Percentiles rank a stretch among this genome's conserved stretches.
Conservation (phyloP, 495 filamentous ascomycete genomes). For the Cercophora scortea region DNA sequence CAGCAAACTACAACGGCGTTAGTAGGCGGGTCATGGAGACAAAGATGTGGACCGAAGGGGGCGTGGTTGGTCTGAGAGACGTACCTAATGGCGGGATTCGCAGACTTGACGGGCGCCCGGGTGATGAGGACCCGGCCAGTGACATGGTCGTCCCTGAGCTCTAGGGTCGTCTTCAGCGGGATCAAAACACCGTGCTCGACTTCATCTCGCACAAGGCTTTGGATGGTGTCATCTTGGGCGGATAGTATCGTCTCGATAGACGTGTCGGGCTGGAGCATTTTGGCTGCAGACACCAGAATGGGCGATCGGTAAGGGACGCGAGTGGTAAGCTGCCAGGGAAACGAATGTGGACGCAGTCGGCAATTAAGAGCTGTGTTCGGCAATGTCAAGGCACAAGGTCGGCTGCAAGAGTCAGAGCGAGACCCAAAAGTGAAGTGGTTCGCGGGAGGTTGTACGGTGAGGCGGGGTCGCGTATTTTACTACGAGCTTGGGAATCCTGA, state of each 20-base stretch:
- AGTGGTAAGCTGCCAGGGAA: not conserved
- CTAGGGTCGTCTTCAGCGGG: slow-evolving; percentile 48
- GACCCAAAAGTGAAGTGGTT: no score
- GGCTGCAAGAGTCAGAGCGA: not conserved
- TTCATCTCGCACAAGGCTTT: slow-evolving; percentile 19
- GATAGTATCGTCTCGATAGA: slow-evolving; percentile 16
- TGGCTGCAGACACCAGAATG: not conserved
- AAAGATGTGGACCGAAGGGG: not conserved
- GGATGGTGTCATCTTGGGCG: slow-evolving; percentile 20
- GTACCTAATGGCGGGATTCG: slow-evolving; percentile 45
- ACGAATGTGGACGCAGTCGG: not conserved
- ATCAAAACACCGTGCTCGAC: slow-evolving; percentile 36
- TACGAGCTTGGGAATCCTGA: not conserved
- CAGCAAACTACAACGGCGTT: slow-evolving; percentile 27
- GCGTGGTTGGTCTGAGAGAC: slow-evolving; percentile 12
- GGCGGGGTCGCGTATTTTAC: not conserved
- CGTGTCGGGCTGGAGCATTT: slow-evolving; percentile 18
- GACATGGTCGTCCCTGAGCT: slow-evolving; percentile 39
- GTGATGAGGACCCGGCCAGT: slow-evolving; percentile 45
- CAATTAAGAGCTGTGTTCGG: not conserved
- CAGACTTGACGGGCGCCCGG: slow-evolving; percentile 42
- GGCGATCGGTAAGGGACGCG: not conserved
- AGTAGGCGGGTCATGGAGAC: not conserved
- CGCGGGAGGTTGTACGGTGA: slow-evolving; percentile 3
- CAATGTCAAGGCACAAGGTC: not conserved